Conservation (phyloP, 2,329 filamentous ascomycete genomes). For the Stachybotrys chartarum region DNA sequence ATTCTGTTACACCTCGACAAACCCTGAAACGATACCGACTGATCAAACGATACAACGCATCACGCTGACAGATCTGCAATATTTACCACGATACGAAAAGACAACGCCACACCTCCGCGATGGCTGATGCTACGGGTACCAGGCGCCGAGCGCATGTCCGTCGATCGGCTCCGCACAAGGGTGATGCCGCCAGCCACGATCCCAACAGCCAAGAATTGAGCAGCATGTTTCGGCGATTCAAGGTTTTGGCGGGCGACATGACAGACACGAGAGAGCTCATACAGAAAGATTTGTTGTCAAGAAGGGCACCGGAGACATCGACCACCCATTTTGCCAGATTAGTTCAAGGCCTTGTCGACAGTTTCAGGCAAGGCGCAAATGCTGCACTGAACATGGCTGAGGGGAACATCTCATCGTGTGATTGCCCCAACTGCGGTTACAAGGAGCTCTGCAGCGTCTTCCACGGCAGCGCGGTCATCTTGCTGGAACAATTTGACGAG, state of each 20-base stretch:
- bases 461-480: background rate
- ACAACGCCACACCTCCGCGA: background rate
- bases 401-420: background rate
- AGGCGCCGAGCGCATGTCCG: background rate
- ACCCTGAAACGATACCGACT: too few relatives aligned
- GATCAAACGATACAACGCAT: background rate
- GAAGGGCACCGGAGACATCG: background rate
- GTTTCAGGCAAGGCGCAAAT: background rate
- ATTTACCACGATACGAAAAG: background rate
- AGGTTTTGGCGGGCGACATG: background rate
- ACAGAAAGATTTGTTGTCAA: background rate
- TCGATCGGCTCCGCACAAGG: background rate
- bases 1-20: too few relatives aligned
- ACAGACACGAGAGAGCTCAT: background rate
- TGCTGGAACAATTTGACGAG: background rate
- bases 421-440: background rate
- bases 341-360: background rate
- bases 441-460: background rate
- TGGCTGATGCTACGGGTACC: background rate
- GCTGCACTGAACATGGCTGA: background rate
- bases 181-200: too few relatives aligned
- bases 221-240: background rate
- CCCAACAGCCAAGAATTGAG: too few relatives aligned
- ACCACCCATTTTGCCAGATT: background rate
- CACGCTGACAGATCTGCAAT: background rate